Evolutionary conservation across 2,329 filamentous ascomycete genomes (phyloP).

Genomic region (Ceratocystis alfenasii): DNA sequence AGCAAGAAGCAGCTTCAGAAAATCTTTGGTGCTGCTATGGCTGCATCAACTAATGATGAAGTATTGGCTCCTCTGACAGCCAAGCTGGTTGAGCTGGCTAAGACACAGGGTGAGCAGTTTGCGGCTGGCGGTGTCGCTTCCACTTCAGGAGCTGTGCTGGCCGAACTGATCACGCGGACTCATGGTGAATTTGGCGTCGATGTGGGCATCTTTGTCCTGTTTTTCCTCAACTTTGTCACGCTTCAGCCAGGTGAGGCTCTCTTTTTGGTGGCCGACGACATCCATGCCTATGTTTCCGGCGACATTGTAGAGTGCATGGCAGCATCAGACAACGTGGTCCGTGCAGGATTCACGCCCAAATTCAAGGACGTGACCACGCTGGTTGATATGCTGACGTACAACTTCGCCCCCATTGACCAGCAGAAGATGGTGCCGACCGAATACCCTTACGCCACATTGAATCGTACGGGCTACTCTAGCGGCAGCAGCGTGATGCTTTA

Average conservation of each 20-base stretch:
- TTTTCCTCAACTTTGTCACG: conserved; percentile 93
- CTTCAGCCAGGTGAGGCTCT: conserved; percentile 83
- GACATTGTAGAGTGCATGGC: conserved; percentile 99
- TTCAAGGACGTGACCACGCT: conserved; percentile 93
- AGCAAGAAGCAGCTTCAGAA: conserved; percentile 67
- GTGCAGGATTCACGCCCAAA: conserved; percentile 93
- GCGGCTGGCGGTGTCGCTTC: conserved; percentile 59
- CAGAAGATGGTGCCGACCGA: conserved; percentile 83
- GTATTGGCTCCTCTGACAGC: conserved; percentile 37
- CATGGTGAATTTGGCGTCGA: conserved; percentile 78
- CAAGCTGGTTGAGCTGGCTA: conserved; percentile 60
- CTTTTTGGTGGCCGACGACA: conserved; percentile 92
- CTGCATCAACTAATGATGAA: conserved; percentile 49
- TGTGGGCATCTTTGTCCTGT: conserved; percentile 86
- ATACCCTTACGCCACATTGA: conserved; percentile 76
- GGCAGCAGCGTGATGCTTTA: conserved; percentile 64
- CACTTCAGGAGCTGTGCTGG: conserved; percentile 56
- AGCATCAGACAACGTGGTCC: conserved; percentile 94
- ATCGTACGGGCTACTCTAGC: conserved; percentile 69
- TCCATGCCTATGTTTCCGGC: conserved; percentile 84
- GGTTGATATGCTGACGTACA: conserved; percentile 86
- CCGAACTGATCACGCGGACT: conserved; percentile 64
- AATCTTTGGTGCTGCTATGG: conserved; percentile 71
- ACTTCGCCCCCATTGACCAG: conserved; percentile 83
- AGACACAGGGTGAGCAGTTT: conserved; percentile 57